phyloP scores from a whole-genome alignment of 257 asterid species.

The Nicotiana paniculata region DNA sequence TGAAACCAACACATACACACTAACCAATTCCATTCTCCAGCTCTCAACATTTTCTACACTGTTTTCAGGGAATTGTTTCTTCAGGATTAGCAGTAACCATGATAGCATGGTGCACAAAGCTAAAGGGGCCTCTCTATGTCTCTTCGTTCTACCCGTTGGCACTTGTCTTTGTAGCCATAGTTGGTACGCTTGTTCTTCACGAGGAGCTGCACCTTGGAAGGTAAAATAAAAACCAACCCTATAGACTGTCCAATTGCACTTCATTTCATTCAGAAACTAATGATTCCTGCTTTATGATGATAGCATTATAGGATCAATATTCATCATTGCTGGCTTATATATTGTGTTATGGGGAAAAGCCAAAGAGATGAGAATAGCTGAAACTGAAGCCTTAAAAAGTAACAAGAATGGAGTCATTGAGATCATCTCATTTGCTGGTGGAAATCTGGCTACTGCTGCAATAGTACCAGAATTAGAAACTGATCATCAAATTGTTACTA shows the following conservation, averaged over 20 bases:
- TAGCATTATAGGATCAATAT: conserved; percentile 28
- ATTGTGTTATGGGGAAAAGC: conserved; percentile 33
- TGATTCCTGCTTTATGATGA: neutral
- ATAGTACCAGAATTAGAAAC: neutral
- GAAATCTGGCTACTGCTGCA: conserved; percentile 4
- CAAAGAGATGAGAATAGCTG: conserved; percentile 7
- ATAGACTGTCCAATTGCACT: neutral
- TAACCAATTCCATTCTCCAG: too few relatives aligned
- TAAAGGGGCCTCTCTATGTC: conserved; percentile 34
- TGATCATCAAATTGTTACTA: neutral
- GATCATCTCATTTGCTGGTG: conserved; percentile 1
- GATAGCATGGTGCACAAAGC: conserved; percentile 23
- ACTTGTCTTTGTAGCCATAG: conserved; percentile 28
- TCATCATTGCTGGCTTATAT: conserved; percentile 23
- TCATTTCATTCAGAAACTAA: neutral
- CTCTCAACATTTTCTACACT: too few relatives aligned
- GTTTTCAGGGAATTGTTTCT: conserved; percentile 29
- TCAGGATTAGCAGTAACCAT: conserved; percentile 17
- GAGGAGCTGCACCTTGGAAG: conserved; percentile 37
- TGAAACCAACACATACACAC: too few relatives aligned
- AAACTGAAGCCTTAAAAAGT: neutral
- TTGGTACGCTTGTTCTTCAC: conserved; percentile 24
- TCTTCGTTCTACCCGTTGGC: conserved; percentile 26
- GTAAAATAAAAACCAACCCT: conserved; percentile 9
- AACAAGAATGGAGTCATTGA: neutral